Evolutionary conservation across 192 early-diverging fungal genomes (phyloP).

Genomic region (Umbelopsis ramanniana): DNA sequence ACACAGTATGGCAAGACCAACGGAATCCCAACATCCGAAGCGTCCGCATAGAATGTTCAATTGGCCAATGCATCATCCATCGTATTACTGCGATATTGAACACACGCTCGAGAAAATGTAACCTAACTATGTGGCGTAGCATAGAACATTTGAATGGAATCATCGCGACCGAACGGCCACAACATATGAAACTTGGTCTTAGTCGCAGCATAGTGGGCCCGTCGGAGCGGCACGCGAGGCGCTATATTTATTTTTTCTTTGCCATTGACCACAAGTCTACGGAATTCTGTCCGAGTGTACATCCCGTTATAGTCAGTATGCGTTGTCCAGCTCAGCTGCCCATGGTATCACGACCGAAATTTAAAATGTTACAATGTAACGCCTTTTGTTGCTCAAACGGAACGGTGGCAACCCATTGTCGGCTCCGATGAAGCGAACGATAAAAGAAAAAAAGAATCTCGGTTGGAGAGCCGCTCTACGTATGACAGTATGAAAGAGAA

Average conservation of each 20-base stretch:
- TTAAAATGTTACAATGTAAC: not conserved
- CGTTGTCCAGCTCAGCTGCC: not conserved
- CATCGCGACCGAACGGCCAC: not conserved
- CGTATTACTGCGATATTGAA: not conserved
- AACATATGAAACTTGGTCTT: not conserved
- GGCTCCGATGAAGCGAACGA: no score
- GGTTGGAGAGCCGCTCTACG: no score
- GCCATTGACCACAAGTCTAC: not conserved
- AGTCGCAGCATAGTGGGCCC: no score
- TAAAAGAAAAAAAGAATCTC: no score
- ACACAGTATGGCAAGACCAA: not conserved
- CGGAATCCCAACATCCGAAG: slow-evolving; percentile 11
- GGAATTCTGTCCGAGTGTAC: not conserved
- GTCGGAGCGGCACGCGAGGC: not conserved
- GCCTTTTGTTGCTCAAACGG: not conserved
- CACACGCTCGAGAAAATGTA: not conserved
- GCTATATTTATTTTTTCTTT: not conserved
- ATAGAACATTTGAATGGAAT: not conserved
- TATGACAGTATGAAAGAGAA: no score
- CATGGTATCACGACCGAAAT: not conserved
- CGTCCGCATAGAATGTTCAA: not conserved
- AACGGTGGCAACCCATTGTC: not conserved
- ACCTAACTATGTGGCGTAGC: slow-evolving; percentile 4
- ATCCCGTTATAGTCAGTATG: not conserved
- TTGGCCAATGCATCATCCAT: slow-evolving; percentile 11